Evolutionary conservation across 805 yeast genomes (phyloP).

Genomic region (Ogataea ganodermae): DNA sequence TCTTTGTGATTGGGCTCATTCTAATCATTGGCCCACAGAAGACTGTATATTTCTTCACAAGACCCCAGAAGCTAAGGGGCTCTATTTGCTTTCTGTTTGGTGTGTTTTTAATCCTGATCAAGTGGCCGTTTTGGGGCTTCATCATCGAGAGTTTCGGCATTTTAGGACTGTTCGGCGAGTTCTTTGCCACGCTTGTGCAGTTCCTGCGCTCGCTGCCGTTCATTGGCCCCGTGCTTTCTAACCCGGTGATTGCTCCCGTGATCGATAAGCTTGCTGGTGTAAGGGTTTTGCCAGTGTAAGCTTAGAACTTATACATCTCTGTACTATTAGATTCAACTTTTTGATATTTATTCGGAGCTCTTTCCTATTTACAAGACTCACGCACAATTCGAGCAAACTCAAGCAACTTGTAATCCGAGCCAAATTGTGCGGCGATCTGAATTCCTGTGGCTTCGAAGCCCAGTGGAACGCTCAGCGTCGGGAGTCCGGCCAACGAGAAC

Average conservation of each 20-base stretch:
- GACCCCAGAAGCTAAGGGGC: slow-evolving; percentile 87
- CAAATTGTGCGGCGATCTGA: slow-evolving; percentile 84
- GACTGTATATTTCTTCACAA: slow-evolving; percentile 77
- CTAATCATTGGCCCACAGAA: slow-evolving; percentile 87
- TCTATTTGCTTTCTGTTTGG: slow-evolving; percentile 79
- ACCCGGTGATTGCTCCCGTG: slow-evolving; percentile 80
- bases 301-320: background rate
- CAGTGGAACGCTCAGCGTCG: slow-evolving; percentile 75
- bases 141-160: slow-evolving; percentile 86
- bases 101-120: slow-evolving; percentile 68
- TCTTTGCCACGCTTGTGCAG: slow-evolving; percentile 84
- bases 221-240: slow-evolving; percentile 80
- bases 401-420: slow-evolving; percentile 70
- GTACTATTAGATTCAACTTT: slow-evolving; percentile 14
- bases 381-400: slow-evolving; percentile 29
- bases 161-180: slow-evolving; percentile 84
- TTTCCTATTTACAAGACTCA: background rate
- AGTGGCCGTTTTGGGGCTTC: slow-evolving; percentile 83
- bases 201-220: slow-evolving; percentile 86
- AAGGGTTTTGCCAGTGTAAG: slow-evolving; percentile 61
- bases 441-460: slow-evolving; percentile 56
- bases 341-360: too few species aligned
- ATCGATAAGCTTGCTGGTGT: slow-evolving; percentile 67
- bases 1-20: slow-evolving; percentile 78
- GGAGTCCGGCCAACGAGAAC: slow-evolving; percentile 88